Base-by-base conservation (phyloP, 805 yeast species). In the Cyberlindnera subsufficiens region DNA sequence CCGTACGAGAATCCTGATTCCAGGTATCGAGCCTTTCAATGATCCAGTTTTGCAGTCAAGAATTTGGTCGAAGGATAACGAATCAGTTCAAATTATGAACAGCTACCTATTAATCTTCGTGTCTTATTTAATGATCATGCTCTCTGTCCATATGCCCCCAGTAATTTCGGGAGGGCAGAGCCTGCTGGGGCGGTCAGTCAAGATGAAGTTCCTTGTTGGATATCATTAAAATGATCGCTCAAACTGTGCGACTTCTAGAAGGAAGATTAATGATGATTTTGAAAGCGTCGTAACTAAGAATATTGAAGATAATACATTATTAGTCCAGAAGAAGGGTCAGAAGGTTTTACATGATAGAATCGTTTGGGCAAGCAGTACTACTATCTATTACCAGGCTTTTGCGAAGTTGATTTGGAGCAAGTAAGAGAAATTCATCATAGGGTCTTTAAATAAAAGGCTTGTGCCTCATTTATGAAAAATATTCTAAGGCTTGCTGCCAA, bases 71-170 rank as follows among this genome's bases (percentile, higher is more conserved):
- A n/a, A n/a, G n/a, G n/a, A n/a, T n/a, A n/a, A n/a, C n/a, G 91
- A 64, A 72, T 83, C 55, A 90, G 90, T 45, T 64, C 74, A 37
- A 83, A 81, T 66, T 81, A 74, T 66, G 68, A 73, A 43, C 87
- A 81, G 57, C 64, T 81, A 49, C 87, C 87, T 7, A 81, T 79
- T 51, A 81, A 81, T 66, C 63, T 64, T 40, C 71, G 75, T 34
- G 52, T 63, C 38, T 58, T 62, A 18, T 56, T 58, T 39, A 55
- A 50, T 10, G 43, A 39, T 31, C 56, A 55, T 32, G 34, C 55
- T 39, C n/a, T n/a, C n/a, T n/a, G n/a, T n/a, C n/a, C n/a, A n/a
- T n/a, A n/a, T 57, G 64, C 22, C 22, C 72, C 77, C 30, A 65
- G 66, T 16, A 61, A 65, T 42, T 71, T 65, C 60, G 69, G 68